Conservation (phyloP, 1,139 yeast species). For the Diutina neorugosa region DNA sequence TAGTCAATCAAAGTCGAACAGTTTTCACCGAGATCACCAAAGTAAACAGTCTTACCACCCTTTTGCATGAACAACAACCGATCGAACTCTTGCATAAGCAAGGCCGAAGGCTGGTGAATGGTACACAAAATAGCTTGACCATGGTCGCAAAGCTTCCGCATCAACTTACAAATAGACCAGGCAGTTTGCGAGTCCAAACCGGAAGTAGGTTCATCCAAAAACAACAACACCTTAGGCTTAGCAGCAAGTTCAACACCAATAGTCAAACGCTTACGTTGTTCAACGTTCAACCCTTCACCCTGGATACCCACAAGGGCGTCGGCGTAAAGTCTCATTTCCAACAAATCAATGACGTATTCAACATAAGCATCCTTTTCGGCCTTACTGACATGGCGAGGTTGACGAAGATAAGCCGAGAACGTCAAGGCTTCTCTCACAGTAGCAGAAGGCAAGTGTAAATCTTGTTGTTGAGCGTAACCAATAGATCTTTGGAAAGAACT, state of each 20-base stretch:
- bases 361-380: slow-evolving; percentile 60
- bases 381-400: slow-evolving; percentile 40
- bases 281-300: slow-evolving; percentile 70
- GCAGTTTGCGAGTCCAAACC: slow-evolving; percentile 91
- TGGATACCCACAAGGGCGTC: slow-evolving; percentile 79
- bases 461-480: slow-evolving; percentile 80
- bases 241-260: slow-evolving; percentile 85
- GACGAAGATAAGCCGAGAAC: slow-evolving; percentile 67
- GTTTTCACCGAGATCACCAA: slow-evolving; percentile 11
- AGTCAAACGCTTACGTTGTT: slow-evolving; percentile 75
- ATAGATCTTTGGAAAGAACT: slow-evolving; percentile 69
- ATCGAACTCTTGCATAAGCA: slow-evolving; percentile 66
- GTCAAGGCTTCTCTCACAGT: slow-evolving; percentile 71
- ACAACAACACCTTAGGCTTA: slow-evolving; percentile 67
- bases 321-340: slow-evolving; percentile 65
- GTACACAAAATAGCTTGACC: slow-evolving; percentile 82
- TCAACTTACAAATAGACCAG: slow-evolving; percentile 70
- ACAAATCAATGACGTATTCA: slow-evolving; percentile 53
- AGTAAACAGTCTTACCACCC: slow-evolving; percentile 25
- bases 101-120: slow-evolving; percentile 76
- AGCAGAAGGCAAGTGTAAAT: slow-evolving; percentile 59
- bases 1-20: slow-evolving; percentile 10
- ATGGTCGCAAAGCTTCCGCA: slow-evolving; percentile 61
- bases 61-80: slow-evolving; percentile 56
- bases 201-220: slow-evolving; percentile 88